Evolutionary conservation across 2,329 filamentous ascomycete genomes (phyloP).

Genomic region (Pyrenophora tritici-repentis): DNA sequence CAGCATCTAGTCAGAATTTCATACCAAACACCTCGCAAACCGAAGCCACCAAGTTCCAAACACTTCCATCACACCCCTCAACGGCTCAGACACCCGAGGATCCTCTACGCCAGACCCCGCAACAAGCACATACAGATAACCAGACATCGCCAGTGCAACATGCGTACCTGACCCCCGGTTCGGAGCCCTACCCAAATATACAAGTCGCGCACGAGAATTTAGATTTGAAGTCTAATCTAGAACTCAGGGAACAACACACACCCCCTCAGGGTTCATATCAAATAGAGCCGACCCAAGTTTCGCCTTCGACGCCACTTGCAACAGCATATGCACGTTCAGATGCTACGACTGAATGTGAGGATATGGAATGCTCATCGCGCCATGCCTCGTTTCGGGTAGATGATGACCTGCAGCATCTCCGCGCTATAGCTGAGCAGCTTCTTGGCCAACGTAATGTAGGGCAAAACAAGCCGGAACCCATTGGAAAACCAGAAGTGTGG

Average conservation of each 20-base stretch:
- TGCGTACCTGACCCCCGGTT: conserved; percentile 3
- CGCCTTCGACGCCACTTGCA: neutral
- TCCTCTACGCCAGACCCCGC: neutral
- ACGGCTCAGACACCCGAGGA: neutral
- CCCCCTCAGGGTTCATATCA: neutral
- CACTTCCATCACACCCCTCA: neutral
- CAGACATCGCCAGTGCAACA: no score
- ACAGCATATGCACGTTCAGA: neutral
- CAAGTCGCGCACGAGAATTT: neutral
- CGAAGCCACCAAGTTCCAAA: neutral
- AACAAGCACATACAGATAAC: no score
- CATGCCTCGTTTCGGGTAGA: neutral
- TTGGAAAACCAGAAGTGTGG: conserved; percentile 58
- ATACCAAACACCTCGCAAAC: neutral
- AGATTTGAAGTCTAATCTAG: neutral
- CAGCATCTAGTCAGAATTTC: conserved; percentile 2
- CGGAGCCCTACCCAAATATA: neutral
- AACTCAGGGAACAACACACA: neutral
- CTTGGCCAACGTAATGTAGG: conserved; percentile 14
- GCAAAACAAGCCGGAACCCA: conserved; percentile 43
- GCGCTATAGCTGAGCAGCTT: conserved; percentile 19
- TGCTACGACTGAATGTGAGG: conserved; percentile 6
- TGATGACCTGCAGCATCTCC: conserved; percentile 5
- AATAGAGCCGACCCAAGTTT: neutral
- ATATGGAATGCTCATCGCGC: neutral